Evolutionary conservation across 2,329 filamentous ascomycete species (phyloP).

Genomic region (Colletotrichum higginsianum): DNA sequence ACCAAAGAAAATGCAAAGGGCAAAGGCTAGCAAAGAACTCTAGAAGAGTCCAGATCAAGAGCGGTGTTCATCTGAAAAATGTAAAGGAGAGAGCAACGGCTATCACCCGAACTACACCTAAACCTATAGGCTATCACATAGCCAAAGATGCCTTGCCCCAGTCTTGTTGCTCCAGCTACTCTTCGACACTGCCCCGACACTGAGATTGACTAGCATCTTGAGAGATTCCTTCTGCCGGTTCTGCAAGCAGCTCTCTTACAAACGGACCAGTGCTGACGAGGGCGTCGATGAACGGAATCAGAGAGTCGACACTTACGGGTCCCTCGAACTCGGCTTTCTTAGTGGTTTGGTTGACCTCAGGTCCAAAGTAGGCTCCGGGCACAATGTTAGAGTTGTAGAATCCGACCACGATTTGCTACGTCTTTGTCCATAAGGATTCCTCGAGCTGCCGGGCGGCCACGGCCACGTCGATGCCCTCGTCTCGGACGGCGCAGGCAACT

Average conservation of each 20-base stretch:
- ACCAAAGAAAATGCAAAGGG: too few species aligned
- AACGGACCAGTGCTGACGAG: conserved; percentile 58
- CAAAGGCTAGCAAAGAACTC: too few species aligned
- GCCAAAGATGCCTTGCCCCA: conserved; percentile 4
- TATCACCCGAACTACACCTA: too few species aligned
- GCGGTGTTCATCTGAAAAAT: too few species aligned
- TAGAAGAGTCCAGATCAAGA: too few species aligned
- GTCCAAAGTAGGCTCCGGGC: conserved; percentile 7
- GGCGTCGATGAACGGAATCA: conserved; percentile 53
- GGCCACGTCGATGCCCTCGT: conserved; percentile 42
- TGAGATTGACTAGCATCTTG: conserved; percentile 3
- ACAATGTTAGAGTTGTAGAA: conserved; percentile 27
- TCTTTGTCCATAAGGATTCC: conserved; percentile 47
- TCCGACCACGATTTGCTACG: conserved; percentile 19
- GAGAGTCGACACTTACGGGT: not conserved
- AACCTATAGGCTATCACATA: not conserved
- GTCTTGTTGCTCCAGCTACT: conserved; percentile 9
- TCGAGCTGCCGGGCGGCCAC: conserved; percentile 63
- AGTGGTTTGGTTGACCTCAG: not conserved
- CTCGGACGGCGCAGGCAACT: conserved; percentile 47
- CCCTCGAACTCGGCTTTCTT: conserved; percentile 20
- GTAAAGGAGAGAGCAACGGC: too few species aligned
- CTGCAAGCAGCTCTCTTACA: conserved; percentile 58
- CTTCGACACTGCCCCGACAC: not conserved
- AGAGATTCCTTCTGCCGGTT: conserved; percentile 44